Conservation (phyloP, 2,329 filamentous ascomycete species). For the Fusarium sp. region DNA sequence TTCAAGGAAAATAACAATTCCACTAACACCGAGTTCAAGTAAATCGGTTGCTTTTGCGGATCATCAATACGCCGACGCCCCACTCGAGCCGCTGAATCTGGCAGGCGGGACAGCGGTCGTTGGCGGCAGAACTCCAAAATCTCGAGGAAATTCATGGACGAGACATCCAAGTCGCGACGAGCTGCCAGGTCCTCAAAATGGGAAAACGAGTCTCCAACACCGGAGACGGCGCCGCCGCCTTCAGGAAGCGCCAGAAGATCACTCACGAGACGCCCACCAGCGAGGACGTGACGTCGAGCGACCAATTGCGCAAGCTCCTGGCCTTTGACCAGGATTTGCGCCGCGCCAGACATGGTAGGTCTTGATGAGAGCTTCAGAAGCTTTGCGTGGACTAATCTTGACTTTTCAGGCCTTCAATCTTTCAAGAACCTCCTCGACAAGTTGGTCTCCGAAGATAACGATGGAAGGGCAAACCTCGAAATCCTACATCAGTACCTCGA, state of each 20-base stretch:
- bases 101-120: conserved; percentile 48
- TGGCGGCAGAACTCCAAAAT: conserved; percentile 53
- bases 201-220: conserved; percentile 57
- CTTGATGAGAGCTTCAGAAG: background rate
- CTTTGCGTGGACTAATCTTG: background rate
- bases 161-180: conserved; percentile 33
- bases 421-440: conserved; percentile 79
- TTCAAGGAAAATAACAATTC: background rate
- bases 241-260: conserved; percentile 67
- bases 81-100: conserved; percentile 24
- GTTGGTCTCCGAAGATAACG: conserved; percentile 63
- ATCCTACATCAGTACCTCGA: conserved; percentile 79
- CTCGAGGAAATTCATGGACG: conserved; percentile 41
- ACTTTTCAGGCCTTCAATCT: conserved; percentile 68
- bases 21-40: background rate
- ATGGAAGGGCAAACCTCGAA: conserved; percentile 57
- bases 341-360: conserved; percentile 73
- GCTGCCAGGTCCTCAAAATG: conserved; percentile 51
- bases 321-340: conserved; percentile 77
- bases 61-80: conserved; percentile 24
- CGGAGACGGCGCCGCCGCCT: conserved; percentile 54
- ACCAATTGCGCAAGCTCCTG: conserved; percentile 77
- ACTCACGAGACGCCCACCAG: conserved; percentile 67
- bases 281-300: conserved; percentile 71
- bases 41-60: conserved; percentile 1